phyloP scores from a whole-genome alignment of 2,329 filamentous ascomycete species.

The Pseudopyrenochaeta lycopersici region DNA sequence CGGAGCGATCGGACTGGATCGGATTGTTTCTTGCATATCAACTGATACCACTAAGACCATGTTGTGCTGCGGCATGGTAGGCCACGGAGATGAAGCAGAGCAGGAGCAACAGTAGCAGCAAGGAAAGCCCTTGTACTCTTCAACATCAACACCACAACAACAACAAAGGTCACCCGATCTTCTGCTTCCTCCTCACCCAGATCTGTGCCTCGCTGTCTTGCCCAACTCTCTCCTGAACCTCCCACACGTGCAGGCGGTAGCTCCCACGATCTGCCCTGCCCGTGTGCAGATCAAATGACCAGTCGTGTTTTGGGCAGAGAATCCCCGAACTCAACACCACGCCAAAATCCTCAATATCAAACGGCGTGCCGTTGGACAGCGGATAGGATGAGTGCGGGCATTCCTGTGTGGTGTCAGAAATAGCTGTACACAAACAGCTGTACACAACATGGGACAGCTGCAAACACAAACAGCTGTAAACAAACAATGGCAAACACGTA shows the following conservation, averaged over 20 bases:
- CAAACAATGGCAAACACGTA: too few relatives aligned
- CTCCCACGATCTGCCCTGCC: constrained; percentile 69
- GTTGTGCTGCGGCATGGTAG: too few relatives aligned
- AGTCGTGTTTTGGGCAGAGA: constrained; percentile 73
- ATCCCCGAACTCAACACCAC: constrained; percentile 69
- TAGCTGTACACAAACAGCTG: not conserved
- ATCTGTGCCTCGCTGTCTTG: constrained; percentile 12
- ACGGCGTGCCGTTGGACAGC: constrained; percentile 68
- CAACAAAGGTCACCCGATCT: constrained; percentile 25
- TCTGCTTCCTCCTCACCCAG: constrained; percentile 48
- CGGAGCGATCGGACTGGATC: too few relatives aligned
- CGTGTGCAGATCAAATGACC: constrained; percentile 75
- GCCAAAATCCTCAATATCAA: constrained; percentile 79
- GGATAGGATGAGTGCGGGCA: constrained; percentile 75
- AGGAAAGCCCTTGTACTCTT: too few relatives aligned
- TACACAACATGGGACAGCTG: not conserved
- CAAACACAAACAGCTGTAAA: not conserved
- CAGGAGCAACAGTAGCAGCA: too few relatives aligned
- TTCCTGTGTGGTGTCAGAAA: constrained; percentile 22
- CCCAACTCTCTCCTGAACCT: constrained; percentile 61
- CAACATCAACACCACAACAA: too few relatives aligned
- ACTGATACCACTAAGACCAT: too few relatives aligned
- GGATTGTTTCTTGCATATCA: too few relatives aligned
- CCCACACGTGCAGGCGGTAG: constrained; percentile 71
- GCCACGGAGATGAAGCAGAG: too few relatives aligned